These are phyloP conservation scores for Aspergillus versicolor DNA, from an alignment of 2,329 filamentous ascomycete genomes.

Conservation along the genomic window DNA sequence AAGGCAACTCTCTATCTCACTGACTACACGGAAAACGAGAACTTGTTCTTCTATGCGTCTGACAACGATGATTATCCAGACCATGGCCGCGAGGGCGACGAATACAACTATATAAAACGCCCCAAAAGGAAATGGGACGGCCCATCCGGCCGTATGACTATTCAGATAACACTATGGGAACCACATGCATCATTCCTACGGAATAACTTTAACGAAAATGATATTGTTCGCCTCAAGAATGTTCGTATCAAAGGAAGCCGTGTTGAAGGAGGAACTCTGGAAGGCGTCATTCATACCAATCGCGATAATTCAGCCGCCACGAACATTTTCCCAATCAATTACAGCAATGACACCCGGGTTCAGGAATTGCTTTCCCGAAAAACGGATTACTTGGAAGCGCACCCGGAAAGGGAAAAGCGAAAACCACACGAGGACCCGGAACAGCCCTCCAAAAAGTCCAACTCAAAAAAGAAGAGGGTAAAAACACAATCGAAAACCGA, in stretches of 20 bases:
- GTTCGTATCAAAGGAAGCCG: constrained; percentile 65
- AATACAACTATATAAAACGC: constrained; percentile 53
- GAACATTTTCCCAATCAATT: constrained; percentile 57
- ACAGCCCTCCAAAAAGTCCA: constrained; percentile 33
- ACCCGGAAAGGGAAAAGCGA: constrained; percentile 37
- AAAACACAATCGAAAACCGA: constrained; percentile 30
- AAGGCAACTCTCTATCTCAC: constrained; percentile 69
- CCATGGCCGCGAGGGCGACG: constrained; percentile 51
- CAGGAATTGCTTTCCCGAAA: constrained; percentile 64
- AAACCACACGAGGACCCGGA: constrained; percentile 24
- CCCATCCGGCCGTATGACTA: constrained; percentile 68
- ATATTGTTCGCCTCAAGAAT: constrained; percentile 69
- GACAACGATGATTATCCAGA: constrained; percentile 26
- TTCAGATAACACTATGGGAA: constrained; percentile 71
- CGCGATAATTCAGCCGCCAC: constrained; percentile 51
- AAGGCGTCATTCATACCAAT: constrained; percentile 71
- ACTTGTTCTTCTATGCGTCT: constrained; percentile 58
- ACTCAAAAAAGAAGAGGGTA: constrained; percentile 29
- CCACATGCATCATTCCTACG: constrained; percentile 63
- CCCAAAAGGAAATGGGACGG: constrained; percentile 61
- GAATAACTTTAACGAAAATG: constrained; percentile 55
- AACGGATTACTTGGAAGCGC: constrained; percentile 58
- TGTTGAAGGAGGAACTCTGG: constrained; percentile 56
- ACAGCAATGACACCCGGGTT: constrained; percentile 47
- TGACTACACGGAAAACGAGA: constrained; percentile 74